Base-by-base conservation (phyloP, 2,329 filamentous ascomycete genomes). In the Aspergillus udagawae region DNA sequence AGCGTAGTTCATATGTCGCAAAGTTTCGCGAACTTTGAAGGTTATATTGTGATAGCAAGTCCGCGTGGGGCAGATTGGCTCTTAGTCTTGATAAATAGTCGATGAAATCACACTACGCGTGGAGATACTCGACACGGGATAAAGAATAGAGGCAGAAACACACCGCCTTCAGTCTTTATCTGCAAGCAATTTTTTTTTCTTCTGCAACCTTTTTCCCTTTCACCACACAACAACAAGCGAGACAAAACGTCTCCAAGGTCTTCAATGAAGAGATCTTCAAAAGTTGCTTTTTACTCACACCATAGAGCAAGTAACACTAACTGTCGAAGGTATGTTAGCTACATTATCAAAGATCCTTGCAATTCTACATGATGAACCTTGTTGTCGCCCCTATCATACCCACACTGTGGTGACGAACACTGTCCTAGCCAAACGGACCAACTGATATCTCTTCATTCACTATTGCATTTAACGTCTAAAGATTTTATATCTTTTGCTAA, bases 361-460 rank as follows among this genome's bases (percentile, higher is more conserved):
- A 38, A 53, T 32, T 29, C n/a, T 41, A 62, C 63, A 78, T 82
- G 82, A 85, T 84, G 82, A 84, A 79, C 76, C 64, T 75, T 73
- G 75, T 80, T 84, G 82, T 85, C 82, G 82, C 82, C 82, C 82
- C 82, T 84, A 84, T 84, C 82, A 77, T 76, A 84, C 80, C 80
- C 72, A 76, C 73, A 70, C 70, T 65, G 70, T 84, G 82, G 81
- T 83, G 82, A 84, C 77, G 79, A 79, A 82, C 81, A 71, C 79
- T 81, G 82, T 84, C 80, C 77, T 72, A 79, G 79, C 82, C 82
- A 84, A 84, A 84, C 79, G 80, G 80, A 84, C 81, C 73, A 73
- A 75, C 81, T 83, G 81, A 83, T 69, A 61, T 64, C 48, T 51
- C 47, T 53, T 55, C 44, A 53, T 54, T 38, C 50, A 52, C 27